These are phyloP conservation scores for Cadophora luteo-olivacea DNA, from an alignment of 2,329 filamentous ascomycete genomes.

Conservation along the genomic window DNA sequence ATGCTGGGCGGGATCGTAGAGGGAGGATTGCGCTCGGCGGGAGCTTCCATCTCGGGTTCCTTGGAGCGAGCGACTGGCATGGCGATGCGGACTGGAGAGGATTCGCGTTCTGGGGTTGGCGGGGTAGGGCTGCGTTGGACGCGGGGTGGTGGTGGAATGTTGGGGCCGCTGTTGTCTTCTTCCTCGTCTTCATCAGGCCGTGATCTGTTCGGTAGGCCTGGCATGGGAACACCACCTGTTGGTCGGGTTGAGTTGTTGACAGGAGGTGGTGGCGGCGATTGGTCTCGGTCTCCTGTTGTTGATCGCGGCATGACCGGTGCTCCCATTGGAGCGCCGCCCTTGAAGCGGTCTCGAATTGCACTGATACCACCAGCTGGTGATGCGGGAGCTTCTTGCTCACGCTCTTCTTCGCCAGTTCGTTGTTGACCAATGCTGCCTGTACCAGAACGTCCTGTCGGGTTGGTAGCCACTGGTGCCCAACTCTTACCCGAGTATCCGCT, in stretches of 20 bases:
- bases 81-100: slow-evolving; percentile 84
- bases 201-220: slow-evolving; percentile 72
- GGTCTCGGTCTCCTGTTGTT: slow-evolving; percentile 39
- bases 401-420: slow-evolving; percentile 63
- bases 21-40: slow-evolving; percentile 55
- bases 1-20: slow-evolving; percentile 70
- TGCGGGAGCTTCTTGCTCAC: slow-evolving; percentile 55
- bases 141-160: slow-evolving; percentile 50
- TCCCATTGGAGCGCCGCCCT: slow-evolving; percentile 75
- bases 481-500: slow-evolving; percentile 89
- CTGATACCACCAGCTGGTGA: slow-evolving; percentile 70
- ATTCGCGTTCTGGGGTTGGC: slow-evolving; percentile 57
- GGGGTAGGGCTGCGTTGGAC: slow-evolving; percentile 45
- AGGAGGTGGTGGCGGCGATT: slow-evolving; percentile 47
- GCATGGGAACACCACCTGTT: slow-evolving; percentile 78
- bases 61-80: slow-evolving; percentile 77
- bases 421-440: slow-evolving; percentile 59
- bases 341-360: slow-evolving; percentile 83
- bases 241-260: slow-evolving; percentile 59
- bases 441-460: slow-evolving; percentile 70
- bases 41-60: slow-evolving; percentile 59
- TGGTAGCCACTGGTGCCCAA: slow-evolving; percentile 84
- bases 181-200: slow-evolving; percentile 53
- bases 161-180: slow-evolving; percentile 59
- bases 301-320: slow-evolving; percentile 48